Percentiles rank a stretch among this genome's conserved stretches.
phyloP scores from a whole-genome alignment of 2,329 filamentous ascomycete genomes.

The Pseudocercospora fijiensis region DNA sequence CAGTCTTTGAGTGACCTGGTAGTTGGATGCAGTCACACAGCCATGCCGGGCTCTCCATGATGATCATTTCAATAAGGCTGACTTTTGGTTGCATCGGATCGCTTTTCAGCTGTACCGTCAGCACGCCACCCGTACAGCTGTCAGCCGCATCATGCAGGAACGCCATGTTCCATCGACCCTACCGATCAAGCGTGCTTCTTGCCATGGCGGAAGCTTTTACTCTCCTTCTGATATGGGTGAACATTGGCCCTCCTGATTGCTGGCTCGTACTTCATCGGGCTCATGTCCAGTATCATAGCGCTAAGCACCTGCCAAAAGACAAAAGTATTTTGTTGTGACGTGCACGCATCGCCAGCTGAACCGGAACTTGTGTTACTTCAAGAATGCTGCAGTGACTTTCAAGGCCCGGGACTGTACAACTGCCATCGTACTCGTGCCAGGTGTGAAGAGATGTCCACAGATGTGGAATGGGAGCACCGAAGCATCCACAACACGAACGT shows the following conservation, averaged over 20 bases:
- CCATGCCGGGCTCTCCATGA: neutral
- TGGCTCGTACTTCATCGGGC: neutral
- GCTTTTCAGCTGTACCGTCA: neutral
- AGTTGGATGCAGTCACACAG: neutral
- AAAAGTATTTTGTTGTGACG: too few species aligned
- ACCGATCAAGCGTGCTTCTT: neutral
- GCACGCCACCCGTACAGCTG: neutral
- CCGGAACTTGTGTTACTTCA: neutral
- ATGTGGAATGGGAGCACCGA: conserved; percentile 30
- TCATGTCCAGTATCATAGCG: neutral
- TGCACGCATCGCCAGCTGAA: neutral
- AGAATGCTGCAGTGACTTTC: neutral
- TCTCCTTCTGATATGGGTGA: neutral
- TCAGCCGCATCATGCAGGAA: neutral
- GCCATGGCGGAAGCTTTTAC: neutral
- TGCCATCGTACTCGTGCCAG: neutral
- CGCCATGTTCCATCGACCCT: neutral
- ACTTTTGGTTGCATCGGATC: neutral
- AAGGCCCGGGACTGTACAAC: neutral
- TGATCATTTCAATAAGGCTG: neutral
- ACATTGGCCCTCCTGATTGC: neutral
- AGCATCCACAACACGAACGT: conserved; percentile 30
- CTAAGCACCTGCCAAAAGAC: neutral
- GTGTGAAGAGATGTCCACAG: conserved; percentile 15
- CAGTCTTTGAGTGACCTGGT: neutral